Conservation (phyloP, 257 asterid species). For the Penstemon davidsonii region DNA sequence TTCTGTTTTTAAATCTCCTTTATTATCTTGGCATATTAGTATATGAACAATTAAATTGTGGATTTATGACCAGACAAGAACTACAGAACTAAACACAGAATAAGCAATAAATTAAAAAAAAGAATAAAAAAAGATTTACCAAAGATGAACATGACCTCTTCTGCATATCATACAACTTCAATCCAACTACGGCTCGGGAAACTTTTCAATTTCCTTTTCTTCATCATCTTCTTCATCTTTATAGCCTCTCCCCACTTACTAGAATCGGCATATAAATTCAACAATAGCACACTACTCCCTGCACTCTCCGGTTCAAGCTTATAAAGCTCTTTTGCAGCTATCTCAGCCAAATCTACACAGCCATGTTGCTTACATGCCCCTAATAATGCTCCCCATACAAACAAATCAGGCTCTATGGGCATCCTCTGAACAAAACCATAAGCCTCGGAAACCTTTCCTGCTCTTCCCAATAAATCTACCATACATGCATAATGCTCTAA, state of each 20-base stretch:
- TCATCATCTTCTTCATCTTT: conserved; percentile 50
- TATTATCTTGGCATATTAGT: not conserved
- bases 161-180: conserved; percentile 36
- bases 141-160: too few species aligned
- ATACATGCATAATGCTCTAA: conserved; percentile 75
- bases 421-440: conserved; percentile 47
- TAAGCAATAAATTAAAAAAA: not conserved
- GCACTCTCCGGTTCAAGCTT: conserved; percentile 66
- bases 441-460: conserved; percentile 60
- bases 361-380: conserved; percentile 70
- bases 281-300: conserved; percentile 50
- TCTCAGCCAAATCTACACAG: conserved; percentile 51
- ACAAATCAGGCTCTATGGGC: conserved; percentile 55
- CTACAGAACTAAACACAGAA: not conserved
- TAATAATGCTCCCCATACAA: conserved; percentile 76
- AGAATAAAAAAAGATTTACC: conserved; percentile 1
- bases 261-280: conserved; percentile 47
- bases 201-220: conserved; percentile 49
- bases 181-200: conserved; percentile 65
- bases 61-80: not conserved
- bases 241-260: conserved; percentile 53
- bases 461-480: conserved; percentile 72
- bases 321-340: conserved; percentile 52
- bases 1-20: not conserved
- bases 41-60: not conserved